Base-by-base conservation (phyloP, 2,329 filamentous ascomycete genomes). In the Ophiosphaerella narmari region DNA sequence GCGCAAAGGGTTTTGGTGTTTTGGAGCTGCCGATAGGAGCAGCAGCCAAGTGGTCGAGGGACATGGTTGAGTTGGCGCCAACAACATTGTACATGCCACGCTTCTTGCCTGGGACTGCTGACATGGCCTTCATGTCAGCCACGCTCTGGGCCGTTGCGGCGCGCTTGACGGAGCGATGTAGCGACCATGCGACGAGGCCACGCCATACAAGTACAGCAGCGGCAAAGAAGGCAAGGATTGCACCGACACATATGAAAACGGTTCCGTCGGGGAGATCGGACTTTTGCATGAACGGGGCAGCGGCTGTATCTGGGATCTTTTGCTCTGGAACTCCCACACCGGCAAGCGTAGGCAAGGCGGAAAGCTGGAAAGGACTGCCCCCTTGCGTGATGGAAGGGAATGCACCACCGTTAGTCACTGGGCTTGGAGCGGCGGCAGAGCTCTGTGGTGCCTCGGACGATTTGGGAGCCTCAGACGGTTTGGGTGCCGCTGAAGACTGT, bases 221-320 rank as follows among this genome's bases (percentile, higher is more conserved):
- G 9, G 86, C 90, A 57, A 97, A 84, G 59, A 91, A 87, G 13
- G 90, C 94, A 6, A 99, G 83, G 24, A 91, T 87, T 23, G 91
- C 89, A 39, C 94, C 94, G 1, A 97, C 94, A 18, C 86, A 88
- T 65, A 99, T 99, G 77, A 99, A 99, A 51, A 99, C 88, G 4
- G 93, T 97, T 46, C 94, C 94, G 66, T 97, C 89, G 2, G 94
- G 94, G 9, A 92, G 80, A 45, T 77, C 86, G 1, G 91, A 95
- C 65, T 87, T 86, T 68, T 92, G 87, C 90, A 97, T 96, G 71
- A 90, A 99, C 13, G 93, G 91, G 5, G 94, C 94, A 66, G 88
- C 84, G 34, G 83, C 81, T 3, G 90, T 96, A 23, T 91, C 89
- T 7, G 94, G 94, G 2, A 97, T 87, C 23, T 85, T 82, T 4